Percentiles rank a stretch among this genome's conserved stretches.
phyloP scores from a whole-genome alignment of 345 rosid species.

The Rhizophora apiculata region DNA sequence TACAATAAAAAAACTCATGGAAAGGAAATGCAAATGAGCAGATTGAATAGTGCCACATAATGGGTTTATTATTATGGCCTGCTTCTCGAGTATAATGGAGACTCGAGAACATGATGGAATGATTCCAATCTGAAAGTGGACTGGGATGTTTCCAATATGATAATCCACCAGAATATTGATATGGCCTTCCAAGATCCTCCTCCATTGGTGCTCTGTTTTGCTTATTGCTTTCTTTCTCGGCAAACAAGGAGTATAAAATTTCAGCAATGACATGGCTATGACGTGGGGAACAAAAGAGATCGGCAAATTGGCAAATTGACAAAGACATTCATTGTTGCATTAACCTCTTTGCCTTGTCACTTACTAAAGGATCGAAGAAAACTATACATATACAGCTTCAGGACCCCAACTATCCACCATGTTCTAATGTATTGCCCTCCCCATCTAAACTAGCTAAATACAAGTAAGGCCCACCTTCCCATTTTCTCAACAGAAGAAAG shows the following conservation, averaged over 20 bases:
- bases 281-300: conserved; percentile 1
- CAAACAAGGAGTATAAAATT: neutral
- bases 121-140: neutral
- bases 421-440: conserved; percentile 36
- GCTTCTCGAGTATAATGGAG: neutral
- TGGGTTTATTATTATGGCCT: neutral
- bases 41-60: neutral
- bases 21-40: too few relatives aligned
- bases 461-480: conserved; percentile 26
- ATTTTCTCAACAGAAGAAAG: conserved; percentile 15
- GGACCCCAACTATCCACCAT: conserved; percentile 33
- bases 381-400: conserved; percentile 51
- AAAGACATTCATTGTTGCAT: conserved; percentile 35
- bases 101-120: neutral
- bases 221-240: too few relatives aligned
- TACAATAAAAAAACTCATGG: too few relatives aligned
- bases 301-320: conserved; percentile 19
- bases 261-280: neutral
- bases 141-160: too few relatives aligned
- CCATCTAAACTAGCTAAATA: conserved; percentile 40
- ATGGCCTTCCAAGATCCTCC: too few relatives aligned
- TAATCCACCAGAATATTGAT: too few relatives aligned
- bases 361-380: conserved; percentile 23
- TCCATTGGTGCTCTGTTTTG: too few relatives aligned
- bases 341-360: conserved; percentile 22